Evolutionary conservation across 106 monocot species (phyloP).

Genomic region (Acorus gramineus): DNA sequence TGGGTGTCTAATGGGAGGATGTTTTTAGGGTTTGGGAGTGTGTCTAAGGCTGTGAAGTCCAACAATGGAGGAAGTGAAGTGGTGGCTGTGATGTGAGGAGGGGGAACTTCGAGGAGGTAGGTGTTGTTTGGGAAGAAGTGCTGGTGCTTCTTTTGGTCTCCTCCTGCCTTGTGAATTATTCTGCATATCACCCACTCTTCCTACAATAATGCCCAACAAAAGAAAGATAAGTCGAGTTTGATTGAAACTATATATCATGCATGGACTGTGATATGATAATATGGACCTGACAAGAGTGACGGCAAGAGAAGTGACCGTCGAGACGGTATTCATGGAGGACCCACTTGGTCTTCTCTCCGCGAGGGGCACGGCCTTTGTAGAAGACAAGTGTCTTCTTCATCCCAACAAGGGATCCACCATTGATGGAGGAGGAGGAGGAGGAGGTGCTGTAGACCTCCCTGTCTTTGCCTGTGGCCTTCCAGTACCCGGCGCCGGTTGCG

Average conservation of each 20-base stretch:
- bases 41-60: conserved; percentile 32
- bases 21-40: conserved; percentile 17
- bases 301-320: conserved; percentile 69
- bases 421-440: background rate
- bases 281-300: conserved; percentile 50
- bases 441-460: conserved; percentile 50
- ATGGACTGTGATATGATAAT: background rate
- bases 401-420: conserved; percentile 47
- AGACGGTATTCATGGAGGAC: conserved; percentile 96
- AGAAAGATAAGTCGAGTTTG: background rate
- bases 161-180: conserved; percentile 69
- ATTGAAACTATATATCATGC: background rate
- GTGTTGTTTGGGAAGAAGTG: conserved; percentile 17
- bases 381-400: conserved; percentile 99
- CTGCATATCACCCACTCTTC: conserved; percentile 99
- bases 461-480: conserved; percentile 99
- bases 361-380: conserved; percentile 87
- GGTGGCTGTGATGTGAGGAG: conserved; percentile 7
- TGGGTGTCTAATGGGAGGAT: conserved; percentile 9
- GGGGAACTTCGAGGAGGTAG: conserved; percentile 23
- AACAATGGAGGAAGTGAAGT: conserved; percentile 10
- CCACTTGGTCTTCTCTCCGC: conserved; percentile 98
- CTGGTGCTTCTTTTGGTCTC: conserved; percentile 31
- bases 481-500: conserved; percentile 83
- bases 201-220: conserved; percentile 27